A percentile compares a stretch with the other conserved stretches of the same genome.
These are phyloP conservation scores for Dactylellina haptotyla DNA, from an alignment of 2,329 filamentous ascomycete species.

Conservation along the genomic window DNA sequence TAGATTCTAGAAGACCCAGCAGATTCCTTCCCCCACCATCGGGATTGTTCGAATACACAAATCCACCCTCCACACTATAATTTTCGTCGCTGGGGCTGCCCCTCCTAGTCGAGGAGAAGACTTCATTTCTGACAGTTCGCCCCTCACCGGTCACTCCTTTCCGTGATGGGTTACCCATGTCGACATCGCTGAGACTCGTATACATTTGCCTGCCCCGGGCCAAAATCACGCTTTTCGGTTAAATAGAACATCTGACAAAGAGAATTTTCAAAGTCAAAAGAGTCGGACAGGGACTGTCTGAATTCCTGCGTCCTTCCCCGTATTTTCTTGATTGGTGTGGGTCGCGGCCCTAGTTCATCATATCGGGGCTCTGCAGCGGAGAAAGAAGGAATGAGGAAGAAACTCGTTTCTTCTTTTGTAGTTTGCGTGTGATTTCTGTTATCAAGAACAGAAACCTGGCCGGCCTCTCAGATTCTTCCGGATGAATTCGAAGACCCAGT, in stretches of 20 bases:
- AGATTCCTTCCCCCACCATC: conserved; percentile 27
- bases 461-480: conserved; percentile 45
- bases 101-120: conserved; percentile 22
- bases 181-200: conserved; percentile 32
- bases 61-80: neutral
- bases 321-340: conserved; percentile 51
- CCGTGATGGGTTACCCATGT: conserved; percentile 38
- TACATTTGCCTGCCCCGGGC: conserved; percentile 35
- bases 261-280: conserved; percentile 22
- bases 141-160: conserved; percentile 16
- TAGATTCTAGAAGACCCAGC: conserved; percentile 51
- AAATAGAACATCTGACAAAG: conserved; percentile 53
- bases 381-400: conserved; percentile 28
- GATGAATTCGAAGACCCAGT: conserved; percentile 50
- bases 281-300: conserved; percentile 22
- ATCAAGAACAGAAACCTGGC: conserved; percentile 33
- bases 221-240: conserved; percentile 53
- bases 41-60: conserved; percentile 5
- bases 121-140: conserved; percentile 29
- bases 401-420: conserved; percentile 34
- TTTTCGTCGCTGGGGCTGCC: conserved; percentile 10
- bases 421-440: conserved; percentile 36
- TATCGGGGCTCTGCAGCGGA: conserved; percentile 51
- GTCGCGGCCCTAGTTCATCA: conserved; percentile 8
- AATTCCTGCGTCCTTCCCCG: conserved; percentile 50